Evolutionary conservation across 2,329 filamentous ascomycete genomes (phyloP).

Genomic region (Aspergillus melleus): DNA sequence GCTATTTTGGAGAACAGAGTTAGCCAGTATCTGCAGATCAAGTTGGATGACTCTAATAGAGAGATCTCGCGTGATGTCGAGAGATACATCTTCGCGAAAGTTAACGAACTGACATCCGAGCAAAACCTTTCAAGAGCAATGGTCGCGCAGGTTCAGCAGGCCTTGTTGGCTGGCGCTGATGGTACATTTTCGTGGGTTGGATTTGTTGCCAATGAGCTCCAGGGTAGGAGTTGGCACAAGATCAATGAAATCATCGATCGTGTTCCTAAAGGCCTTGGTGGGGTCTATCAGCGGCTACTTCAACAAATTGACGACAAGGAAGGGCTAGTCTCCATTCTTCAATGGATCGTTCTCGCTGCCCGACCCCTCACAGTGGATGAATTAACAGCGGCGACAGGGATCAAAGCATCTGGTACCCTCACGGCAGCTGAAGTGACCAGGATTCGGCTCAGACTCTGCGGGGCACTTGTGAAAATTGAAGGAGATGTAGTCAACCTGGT

Average conservation of each 20-base stretch:
- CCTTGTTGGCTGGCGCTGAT: slow-evolving; percentile 22
- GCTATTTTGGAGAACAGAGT: slow-evolving; percentile 17
- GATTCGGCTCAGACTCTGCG: slow-evolving; percentile 12
- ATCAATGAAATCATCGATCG: slow-evolving; percentile 19
- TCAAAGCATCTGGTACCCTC: slow-evolving; percentile 1
- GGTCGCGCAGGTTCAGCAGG: slow-evolving; percentile 2
- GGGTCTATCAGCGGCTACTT: neutral
- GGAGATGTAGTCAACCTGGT: slow-evolving; percentile 20
- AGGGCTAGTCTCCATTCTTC: neutral
- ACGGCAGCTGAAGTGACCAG: slow-evolving; percentile 11
- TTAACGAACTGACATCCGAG: slow-evolving; percentile 24
- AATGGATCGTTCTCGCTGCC: slow-evolving; percentile 13
- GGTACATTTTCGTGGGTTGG: slow-evolving; percentile 29
- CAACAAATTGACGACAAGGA: neutral
- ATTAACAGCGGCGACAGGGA: slow-evolving; percentile 14
- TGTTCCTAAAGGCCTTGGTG: neutral
- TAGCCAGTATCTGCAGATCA: neutral
- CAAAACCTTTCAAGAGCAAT: neutral
- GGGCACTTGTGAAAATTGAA: slow-evolving; percentile 18
- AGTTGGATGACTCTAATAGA: neutral
- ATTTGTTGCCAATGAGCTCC: slow-evolving; percentile 19
- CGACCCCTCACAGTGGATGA: slow-evolving; percentile 26
- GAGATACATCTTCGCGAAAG: slow-evolving; percentile 19
- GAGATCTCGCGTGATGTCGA: neutral
- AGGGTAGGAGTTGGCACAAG: slow-evolving; percentile 5